phyloP scores from a whole-genome alignment of 2,329 filamentous ascomycete genomes.

The Capronia coronata region DNA sequence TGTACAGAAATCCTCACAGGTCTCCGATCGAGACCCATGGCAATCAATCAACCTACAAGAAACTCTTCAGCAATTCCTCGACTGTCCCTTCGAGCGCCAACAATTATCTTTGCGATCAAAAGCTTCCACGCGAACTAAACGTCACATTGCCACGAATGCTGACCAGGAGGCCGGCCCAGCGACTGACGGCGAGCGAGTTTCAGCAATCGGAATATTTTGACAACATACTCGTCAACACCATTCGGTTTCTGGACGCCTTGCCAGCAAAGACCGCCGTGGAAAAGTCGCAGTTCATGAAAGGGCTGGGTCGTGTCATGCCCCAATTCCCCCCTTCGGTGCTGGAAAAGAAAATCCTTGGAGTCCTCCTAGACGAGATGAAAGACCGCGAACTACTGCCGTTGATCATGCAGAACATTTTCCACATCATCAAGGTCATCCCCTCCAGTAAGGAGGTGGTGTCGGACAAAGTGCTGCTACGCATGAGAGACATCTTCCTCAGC shows the following conservation, averaged over 20 bases:
- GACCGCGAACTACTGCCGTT: conserved; percentile 78
- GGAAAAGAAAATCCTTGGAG: conserved; percentile 88
- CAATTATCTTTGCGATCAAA: conserved; percentile 72
- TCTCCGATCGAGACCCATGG: conserved; percentile 79
- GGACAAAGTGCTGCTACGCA: conserved; percentile 74
- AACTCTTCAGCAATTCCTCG: conserved; percentile 70
- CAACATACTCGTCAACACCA: conserved; percentile 91
- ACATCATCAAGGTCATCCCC: conserved; percentile 73
- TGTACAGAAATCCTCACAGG: conserved; percentile 89
- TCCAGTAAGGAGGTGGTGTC: conserved; percentile 71
- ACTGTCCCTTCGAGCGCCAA: conserved; percentile 73
- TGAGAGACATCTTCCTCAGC: conserved; percentile 74
- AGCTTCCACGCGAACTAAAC: conserved; percentile 71
- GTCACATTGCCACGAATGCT: conserved; percentile 79
- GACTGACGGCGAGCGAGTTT: conserved; percentile 82
- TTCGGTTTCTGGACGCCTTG: conserved; percentile 85
- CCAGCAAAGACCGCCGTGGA: conserved; percentile 88
- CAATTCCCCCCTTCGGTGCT: conserved; percentile 91
- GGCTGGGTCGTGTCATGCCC: conserved; percentile 75
- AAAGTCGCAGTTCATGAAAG: conserved; percentile 85
- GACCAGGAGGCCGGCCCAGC: conserved; percentile 76
- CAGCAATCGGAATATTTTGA: conserved; percentile 95
- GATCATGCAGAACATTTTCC: conserved; percentile 87
- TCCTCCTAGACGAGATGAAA: conserved; percentile 85
- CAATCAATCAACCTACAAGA: conserved; percentile 77